phyloP scores from a whole-genome alignment of 2,329 filamentous ascomycete species.

The Septoria petroselini region DNA sequence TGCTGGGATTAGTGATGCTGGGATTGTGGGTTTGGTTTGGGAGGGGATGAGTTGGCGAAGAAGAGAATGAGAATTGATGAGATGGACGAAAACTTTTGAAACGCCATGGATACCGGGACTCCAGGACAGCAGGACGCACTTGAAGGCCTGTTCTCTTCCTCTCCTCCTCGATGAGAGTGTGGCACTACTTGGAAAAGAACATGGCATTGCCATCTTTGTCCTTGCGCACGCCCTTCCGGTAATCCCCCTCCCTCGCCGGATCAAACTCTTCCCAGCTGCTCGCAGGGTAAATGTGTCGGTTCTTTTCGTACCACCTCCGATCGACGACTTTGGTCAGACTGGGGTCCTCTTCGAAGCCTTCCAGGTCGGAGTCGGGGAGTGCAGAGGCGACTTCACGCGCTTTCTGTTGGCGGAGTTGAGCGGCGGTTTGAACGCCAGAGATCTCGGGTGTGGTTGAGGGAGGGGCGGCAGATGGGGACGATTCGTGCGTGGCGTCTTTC shows the following conservation, averaged over 20 bases:
- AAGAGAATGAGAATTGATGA: not conserved
- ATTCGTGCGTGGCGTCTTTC: conserved; percentile 11
- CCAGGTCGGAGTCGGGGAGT: conserved; percentile 55
- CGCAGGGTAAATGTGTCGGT: conserved; percentile 97
- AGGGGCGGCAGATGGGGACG: conserved; percentile 4
- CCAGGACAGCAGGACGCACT: no score
- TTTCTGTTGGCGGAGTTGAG: conserved; percentile 26
- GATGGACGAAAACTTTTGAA: no score
- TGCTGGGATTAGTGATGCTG: conserved; percentile 27
- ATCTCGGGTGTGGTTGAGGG: conserved; percentile 4
- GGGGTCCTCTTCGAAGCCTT: conserved; percentile 76
- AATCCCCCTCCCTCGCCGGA: conserved; percentile 81
- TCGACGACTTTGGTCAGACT: conserved; percentile 89
- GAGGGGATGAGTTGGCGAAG: not conserved
- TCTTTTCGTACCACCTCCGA: conserved; percentile 91
- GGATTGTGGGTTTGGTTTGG: conserved; percentile 22
- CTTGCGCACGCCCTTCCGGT: conserved; percentile 70
- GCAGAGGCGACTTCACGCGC: conserved; percentile 23
- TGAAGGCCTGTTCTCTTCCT: no score
- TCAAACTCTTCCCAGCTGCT: conserved; percentile 96
- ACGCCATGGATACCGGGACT: no score
- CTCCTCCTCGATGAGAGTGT: no score
- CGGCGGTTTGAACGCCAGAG: conserved; percentile 27
- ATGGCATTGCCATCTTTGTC: conserved; percentile 89
- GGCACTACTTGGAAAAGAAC: conserved; percentile 52